phyloP scores from a whole-genome alignment of 2,329 filamentous ascomycete species.

The Macrophomina phaseolina region DNA sequence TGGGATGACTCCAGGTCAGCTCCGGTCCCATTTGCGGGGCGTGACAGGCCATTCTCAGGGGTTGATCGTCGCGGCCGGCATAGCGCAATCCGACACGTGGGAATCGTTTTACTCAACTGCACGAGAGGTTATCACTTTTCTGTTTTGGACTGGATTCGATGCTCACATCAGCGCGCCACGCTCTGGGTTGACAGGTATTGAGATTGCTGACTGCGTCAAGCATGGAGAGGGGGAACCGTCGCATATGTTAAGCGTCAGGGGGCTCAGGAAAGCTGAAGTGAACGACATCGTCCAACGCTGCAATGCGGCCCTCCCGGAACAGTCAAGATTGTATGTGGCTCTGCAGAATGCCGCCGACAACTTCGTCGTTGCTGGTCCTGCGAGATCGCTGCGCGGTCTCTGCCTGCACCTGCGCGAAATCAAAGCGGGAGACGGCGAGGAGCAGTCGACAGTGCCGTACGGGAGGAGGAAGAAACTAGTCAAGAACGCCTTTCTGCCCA shows the following conservation, averaged over 20 bases:
- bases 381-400: conserved; percentile 34
- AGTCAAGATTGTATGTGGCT: conserved; percentile 32
- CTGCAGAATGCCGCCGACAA: conserved; percentile 41
- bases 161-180: conserved; percentile 33
- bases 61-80: conserved; percentile 43
- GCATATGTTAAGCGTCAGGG: conserved; percentile 39
- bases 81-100: conserved; percentile 43
- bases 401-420: not conserved
- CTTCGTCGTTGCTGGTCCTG: conserved; percentile 39
- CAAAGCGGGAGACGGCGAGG: conserved; percentile 22
- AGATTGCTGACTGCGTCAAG: conserved; percentile 28
- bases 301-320: conserved; percentile 35
- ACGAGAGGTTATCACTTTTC: conserved; percentile 36
- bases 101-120: conserved; percentile 39
- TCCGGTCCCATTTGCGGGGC: conserved; percentile 34
- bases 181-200: conserved; percentile 26
- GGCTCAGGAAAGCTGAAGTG: conserved; percentile 31
- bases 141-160: conserved; percentile 45
- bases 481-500: conserved; percentile 44
- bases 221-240: conserved; percentile 33
- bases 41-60: conserved; percentile 49
- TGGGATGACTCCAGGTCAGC: conserved; percentile 39
- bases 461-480: conserved; percentile 39
- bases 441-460: conserved; percentile 37
- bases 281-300: conserved; percentile 33